Conservation (phyloP, 106 monocot genomes). For the Ottelia alismoides region DNA sequence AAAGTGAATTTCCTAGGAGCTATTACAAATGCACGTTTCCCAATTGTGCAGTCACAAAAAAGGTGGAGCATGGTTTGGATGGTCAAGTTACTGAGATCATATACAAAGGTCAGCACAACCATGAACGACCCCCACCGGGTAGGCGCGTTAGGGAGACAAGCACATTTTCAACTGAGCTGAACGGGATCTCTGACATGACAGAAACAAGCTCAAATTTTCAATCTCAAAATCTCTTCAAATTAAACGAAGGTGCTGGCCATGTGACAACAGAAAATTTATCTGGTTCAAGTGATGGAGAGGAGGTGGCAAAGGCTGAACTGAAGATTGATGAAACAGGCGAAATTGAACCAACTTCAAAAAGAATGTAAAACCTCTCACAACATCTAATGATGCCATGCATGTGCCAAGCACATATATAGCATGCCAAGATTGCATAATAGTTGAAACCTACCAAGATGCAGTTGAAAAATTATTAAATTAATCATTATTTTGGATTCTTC, state of each 20-base stretch:
- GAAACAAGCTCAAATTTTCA: neutral
- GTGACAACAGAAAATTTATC: slow-evolving; percentile 3
- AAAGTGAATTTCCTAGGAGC: slow-evolving; percentile 18
- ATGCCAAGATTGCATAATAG: too few species aligned
- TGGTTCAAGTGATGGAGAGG: slow-evolving; percentile 9
- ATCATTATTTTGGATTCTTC: too few species aligned
- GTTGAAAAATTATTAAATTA: too few species aligned
- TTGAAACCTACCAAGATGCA: too few species aligned
- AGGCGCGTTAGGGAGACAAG: slow-evolving; percentile 2
- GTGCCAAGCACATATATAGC: too few species aligned
- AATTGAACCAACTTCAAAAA: slow-evolving; percentile 32
- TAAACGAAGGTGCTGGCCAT: neutral
- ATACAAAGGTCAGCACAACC: slow-evolving; percentile 18
- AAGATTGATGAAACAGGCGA: slow-evolving; percentile 9
- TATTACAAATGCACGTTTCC: slow-evolving; percentile 21
- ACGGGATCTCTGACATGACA: slow-evolving; percentile 1
- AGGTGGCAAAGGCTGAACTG: slow-evolving; percentile 4
- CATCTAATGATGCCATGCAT: neutral
- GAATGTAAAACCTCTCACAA: slow-evolving; percentile 26
- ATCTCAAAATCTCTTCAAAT: slow-evolving; percentile 1
- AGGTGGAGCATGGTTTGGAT: slow-evolving; percentile 9
- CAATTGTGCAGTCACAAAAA: slow-evolving; percentile 15
- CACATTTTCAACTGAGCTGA: neutral
- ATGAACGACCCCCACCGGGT: slow-evolving; percentile 3
- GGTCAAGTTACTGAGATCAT: slow-evolving; percentile 13